These are phyloP conservation scores for Platanus orientalis DNA, from an alignment of 164 flowering plant species.

Conservation along the genomic window DNA sequence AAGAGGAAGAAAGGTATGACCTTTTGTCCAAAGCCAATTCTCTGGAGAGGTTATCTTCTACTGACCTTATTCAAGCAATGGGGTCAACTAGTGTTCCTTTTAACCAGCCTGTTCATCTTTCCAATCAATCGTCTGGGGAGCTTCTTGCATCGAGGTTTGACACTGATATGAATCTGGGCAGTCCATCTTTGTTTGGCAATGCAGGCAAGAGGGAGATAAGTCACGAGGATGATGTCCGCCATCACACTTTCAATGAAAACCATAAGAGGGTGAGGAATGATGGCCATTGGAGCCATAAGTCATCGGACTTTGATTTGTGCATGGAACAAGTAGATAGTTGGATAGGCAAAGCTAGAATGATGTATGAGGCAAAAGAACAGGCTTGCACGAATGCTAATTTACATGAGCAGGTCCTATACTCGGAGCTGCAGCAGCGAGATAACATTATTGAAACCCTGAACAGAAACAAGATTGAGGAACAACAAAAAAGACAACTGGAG, in stretches of 20 bases:
- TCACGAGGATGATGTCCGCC: slow-evolving; percentile 36
- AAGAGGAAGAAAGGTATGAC: slow-evolving; percentile 15
- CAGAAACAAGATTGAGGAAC: slow-evolving; percentile 24
- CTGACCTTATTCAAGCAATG: slow-evolving; percentile 46
- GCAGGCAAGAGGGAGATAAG: slow-evolving; percentile 46
- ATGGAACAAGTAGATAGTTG: slow-evolving; percentile 40
- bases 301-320: slow-evolving; percentile 34
- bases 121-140: slow-evolving; percentile 36
- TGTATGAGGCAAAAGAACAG: slow-evolving; percentile 45
- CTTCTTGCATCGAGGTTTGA: slow-evolving; percentile 38
- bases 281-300: slow-evolving; percentile 44
- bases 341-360: slow-evolving; percentile 40
- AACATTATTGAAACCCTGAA: slow-evolving; percentile 36
- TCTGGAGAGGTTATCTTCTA: slow-evolving; percentile 36
- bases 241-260: slow-evolving; percentile 24
- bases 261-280: slow-evolving; percentile 58
- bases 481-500: too few relatives aligned
- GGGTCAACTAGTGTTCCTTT: slow-evolving; percentile 34
- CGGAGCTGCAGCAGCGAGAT: slow-evolving; percentile 49
- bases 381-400: slow-evolving; percentile 23
- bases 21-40: slow-evolving; percentile 21
- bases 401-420: slow-evolving; percentile 32
- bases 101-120: slow-evolving; percentile 29
- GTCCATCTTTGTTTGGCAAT: slow-evolving; percentile 40
- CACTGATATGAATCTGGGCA: slow-evolving; percentile 21